Evolutionary conservation across 2,329 filamentous ascomycete genomes (phyloP), one percentile per base, ranked within the genome.

Genomic region (Colletotrichum falcatum): DNA sequence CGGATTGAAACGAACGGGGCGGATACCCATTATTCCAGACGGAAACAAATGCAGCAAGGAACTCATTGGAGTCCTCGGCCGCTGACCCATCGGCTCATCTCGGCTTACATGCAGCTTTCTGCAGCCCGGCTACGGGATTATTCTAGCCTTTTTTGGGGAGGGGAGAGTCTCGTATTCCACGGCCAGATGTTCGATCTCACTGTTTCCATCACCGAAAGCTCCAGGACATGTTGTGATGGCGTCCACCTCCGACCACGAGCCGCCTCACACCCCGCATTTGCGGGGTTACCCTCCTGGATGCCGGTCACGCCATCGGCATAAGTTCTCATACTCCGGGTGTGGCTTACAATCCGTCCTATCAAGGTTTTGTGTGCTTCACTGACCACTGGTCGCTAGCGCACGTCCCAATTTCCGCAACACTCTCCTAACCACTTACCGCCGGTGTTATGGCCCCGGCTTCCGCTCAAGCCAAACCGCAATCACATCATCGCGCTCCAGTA

Each of bases 401-500:
- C 59, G 59, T 14, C 44, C 60, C 60, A 62, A 44, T 49, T 35
- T 46, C 33, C 12, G 30, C 23, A 39, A 28, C 48, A 39, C 12
- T 2, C 8, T 4, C 16, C 39, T 62, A 62, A 26, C 18, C n/a
- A 35, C 60, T 71, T 51, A 53, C 64, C 65, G 68, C 64, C 59
- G 65, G 68, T 30, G 44, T 51, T 60, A 39, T 59, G 64, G 58
- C 53, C 64, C 68, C 44, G 53, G 68, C 58, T 48, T 54, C 68
- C 68, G 44, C 51, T 67, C 58, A 62, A 51, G 63, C 68, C 64
- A 71, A 46, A 23, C 53, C 68, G 51, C 59, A 68, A 71, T 71
- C 68, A 71, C 68, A 71, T 63, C 68, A 71, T 71, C 59, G 65
- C 58, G 54, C 68, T 68, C 68, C 68, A 67, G 59, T 71, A 71